Evolutionary conservation across 163 green algal species (phyloP), one percentile per base, ranked within the genome.

Genomic region (Prototheca cutis): DNA sequence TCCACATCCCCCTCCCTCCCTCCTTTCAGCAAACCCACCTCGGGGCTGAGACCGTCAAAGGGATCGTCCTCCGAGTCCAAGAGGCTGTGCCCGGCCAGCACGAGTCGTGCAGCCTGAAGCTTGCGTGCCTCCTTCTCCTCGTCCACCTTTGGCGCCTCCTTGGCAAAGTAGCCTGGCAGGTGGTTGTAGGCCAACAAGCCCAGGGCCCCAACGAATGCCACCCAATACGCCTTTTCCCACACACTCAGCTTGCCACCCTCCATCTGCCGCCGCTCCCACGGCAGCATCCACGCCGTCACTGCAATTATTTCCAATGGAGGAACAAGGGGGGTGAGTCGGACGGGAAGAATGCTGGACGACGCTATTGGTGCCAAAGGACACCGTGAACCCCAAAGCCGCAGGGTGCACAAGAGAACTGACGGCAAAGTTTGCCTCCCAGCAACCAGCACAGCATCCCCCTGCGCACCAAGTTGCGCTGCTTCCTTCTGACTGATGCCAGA

Each of bases 251-350:
- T 53, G 32, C 62, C 65, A 29, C 75, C 80, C 47, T 81, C 67
- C 72, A 87, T 79, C 61, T 89, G 80, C n/a, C 81, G 68, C 23
- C 62, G 62, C 65, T 89, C 80, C 81, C 81, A 89, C 10, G 81
- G 81, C 34, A 88, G 81, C 81, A 88, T 86, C 74, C 73, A 84
- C 28, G 48, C 52, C 1, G 62, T 61, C 18, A 53, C 76, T 81
- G 68, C 31, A 24, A 19, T n/a, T n/a, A n/a, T n/a, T n/a, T n/a
- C n/a, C n/a, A n/a, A n/a, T n/a, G n/a, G n/a, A n/a, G n/a, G n/a
- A n/a, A n/a, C n/a, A n/a, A n/a, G n/a, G n/a, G n/a, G n/a, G n/a
- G n/a, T n/a, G n/a, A n/a, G n/a, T n/a, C n/a, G n/a, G n/a, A n/a
- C n/a, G n/a, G n/a, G n/a, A n/a, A n/a, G n/a, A n/a, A n/a, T n/a